Percentiles rank a stretch among this genome's conserved stretches.
These are phyloP conservation scores for Lactifluus volemus DNA, from an alignment of 768 basidiomycete species.

Conservation along the genomic window DNA sequence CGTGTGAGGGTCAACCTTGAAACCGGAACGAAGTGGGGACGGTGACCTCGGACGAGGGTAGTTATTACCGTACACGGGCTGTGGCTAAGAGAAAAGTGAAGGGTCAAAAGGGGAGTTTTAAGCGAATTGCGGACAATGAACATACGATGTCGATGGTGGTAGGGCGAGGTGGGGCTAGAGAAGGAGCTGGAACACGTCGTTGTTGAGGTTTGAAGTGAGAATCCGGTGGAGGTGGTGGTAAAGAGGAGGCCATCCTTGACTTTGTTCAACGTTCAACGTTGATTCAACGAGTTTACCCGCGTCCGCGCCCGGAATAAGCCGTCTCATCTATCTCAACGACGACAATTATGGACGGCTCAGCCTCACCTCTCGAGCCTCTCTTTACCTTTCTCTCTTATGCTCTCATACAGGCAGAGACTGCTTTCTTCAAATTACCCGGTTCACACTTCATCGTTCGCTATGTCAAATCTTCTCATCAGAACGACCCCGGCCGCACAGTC, in stretches of 20 bases:
- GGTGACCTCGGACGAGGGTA: slow-evolving; percentile 43
- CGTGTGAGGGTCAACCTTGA: slow-evolving; percentile 46
- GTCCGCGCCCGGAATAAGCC: not conserved
- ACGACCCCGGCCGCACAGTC: slow-evolving; percentile 88
- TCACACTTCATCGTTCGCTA: slow-evolving; percentile 83
- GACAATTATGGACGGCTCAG: slow-evolving; percentile 30
- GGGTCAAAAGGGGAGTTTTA: slow-evolving; percentile 1
- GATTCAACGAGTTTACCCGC: not conserved
- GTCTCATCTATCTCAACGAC: slow-evolving; percentile 8
- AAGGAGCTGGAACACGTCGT: slow-evolving; percentile 31
- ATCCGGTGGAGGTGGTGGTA: slow-evolving; percentile 22
- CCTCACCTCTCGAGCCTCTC: slow-evolving; percentile 39
- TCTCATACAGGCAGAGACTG: slow-evolving; percentile 48
- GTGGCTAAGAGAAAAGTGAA: slow-evolving; percentile 28
- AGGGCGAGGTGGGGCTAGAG: slow-evolving; percentile 30
- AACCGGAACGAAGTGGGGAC: slow-evolving; percentile 64
- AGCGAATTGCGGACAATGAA: not conserved
- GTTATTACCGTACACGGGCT: slow-evolving; percentile 33
- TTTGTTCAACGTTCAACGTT: not conserved
- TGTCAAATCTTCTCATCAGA: slow-evolving; percentile 89
- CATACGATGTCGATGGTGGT: slow-evolving; percentile 35
- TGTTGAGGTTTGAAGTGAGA: slow-evolving; percentile 23
- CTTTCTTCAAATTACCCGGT: slow-evolving; percentile 71
- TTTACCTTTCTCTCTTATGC: slow-evolving; percentile 59
- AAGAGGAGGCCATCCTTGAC: slow-evolving; percentile 23